Evolutionary conservation across 768 basidiomycete genomes (phyloP).

Genomic region (Peribolospora kevripleyi): DNA sequence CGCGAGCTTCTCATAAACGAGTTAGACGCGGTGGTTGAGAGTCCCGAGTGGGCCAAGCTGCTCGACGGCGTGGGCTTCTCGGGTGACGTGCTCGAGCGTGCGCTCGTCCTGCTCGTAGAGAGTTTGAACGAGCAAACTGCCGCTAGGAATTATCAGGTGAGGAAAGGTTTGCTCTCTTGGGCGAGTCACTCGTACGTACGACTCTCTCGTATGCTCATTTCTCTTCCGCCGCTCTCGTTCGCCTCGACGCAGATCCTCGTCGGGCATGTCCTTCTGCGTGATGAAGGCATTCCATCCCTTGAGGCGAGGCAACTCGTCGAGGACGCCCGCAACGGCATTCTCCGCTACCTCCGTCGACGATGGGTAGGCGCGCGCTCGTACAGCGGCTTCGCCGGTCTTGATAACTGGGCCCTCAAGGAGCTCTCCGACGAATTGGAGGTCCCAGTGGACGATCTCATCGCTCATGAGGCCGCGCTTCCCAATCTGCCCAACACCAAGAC

Average conservation of each 20-base stretch:
- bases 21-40: constrained; percentile 41
- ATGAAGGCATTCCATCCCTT: constrained; percentile 27
- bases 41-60: constrained; percentile 46
- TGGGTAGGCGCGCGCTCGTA: constrained; percentile 52
- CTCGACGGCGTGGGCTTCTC: constrained; percentile 46
- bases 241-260: not conserved
- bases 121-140: constrained; percentile 41
- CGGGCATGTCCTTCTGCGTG: constrained; percentile 9
- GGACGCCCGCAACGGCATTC: constrained; percentile 35
- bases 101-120: constrained; percentile 40
- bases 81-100: constrained; percentile 48
- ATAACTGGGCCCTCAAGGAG: constrained; percentile 69
- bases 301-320: constrained; percentile 52
- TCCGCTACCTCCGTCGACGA: constrained; percentile 49
- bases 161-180: not conserved
- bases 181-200: no score
- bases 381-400: constrained; percentile 59
- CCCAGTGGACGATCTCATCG: constrained; percentile 44
- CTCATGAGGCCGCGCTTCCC: constrained; percentile 21
- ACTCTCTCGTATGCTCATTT: no score
- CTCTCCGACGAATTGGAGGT: constrained; percentile 64
- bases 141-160: constrained; percentile 37
- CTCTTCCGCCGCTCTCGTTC: no score
- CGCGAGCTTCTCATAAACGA: constrained; percentile 35
- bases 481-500: not conserved